A percentile compares a stretch with the other conserved stretches of the same genome.
Conservation (phyloP, 768 basidiomycete species). For the Calocybe gangraenosa region DNA sequence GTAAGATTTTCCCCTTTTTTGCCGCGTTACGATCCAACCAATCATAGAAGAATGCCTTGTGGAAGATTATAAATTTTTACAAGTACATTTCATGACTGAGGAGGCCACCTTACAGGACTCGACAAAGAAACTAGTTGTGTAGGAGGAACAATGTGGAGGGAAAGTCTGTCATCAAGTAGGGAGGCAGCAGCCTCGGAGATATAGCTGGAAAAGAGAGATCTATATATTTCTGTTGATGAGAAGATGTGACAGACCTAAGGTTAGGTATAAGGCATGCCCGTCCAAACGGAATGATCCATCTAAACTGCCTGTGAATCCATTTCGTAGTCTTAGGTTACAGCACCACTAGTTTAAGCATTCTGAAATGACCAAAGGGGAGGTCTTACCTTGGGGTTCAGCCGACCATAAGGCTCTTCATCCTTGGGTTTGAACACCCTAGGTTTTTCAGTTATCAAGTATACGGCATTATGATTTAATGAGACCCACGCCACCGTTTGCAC, state of each 20-base stretch:
- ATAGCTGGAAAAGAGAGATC: constrained; percentile 47
- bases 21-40: constrained; percentile 81
- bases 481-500: constrained; percentile 80
- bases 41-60: constrained; percentile 86
- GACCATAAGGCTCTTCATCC: constrained; percentile 86
- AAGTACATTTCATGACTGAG: not conserved
- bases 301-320: constrained; percentile 85
- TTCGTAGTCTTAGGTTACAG: constrained; percentile 61
- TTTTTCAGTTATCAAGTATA: not conserved
- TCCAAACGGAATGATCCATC: constrained; percentile 90
- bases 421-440: constrained; percentile 90
- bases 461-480: not conserved
- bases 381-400: constrained; percentile 76
- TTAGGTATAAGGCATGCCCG: constrained; percentile 88
- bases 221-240: not conserved
- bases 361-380: not conserved
- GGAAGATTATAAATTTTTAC: constrained; percentile 1
- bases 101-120: constrained; percentile 50
- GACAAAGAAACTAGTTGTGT: constrained; percentile 83
- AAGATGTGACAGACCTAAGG: constrained; percentile 51
- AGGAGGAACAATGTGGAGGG: constrained; percentile 77
- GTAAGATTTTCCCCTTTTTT: constrained; percentile 80
- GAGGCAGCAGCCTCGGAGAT: constrained; percentile 89
- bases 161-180: constrained; percentile 69
- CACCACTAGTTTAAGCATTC: not conserved